Evolutionary conservation across 1,284 basidiomycete species (phyloP), one percentile per base, ranked within the genome.

Genomic region (Pseudozyma thailandica): DNA sequence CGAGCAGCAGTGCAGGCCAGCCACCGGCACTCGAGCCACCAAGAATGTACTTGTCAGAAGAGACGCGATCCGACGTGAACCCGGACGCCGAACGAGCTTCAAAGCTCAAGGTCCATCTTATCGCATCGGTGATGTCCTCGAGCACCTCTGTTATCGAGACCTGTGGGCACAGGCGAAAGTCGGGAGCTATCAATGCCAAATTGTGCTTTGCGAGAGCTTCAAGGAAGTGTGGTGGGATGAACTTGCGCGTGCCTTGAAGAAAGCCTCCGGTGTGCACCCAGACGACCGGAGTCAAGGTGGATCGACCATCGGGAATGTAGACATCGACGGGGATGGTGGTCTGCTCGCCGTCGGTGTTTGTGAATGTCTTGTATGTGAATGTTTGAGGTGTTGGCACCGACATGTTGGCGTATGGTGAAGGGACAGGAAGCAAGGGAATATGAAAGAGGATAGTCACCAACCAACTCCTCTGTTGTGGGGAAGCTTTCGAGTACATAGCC

Each of bases 241-340:
- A 62, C 42, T 72, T 74, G 45, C 74, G 56, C 5, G 72, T 76
- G n/a, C 74, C 74, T 42, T 72, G 66, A 42, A 76, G 41, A 23
- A 76, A 69, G 15, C 74, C 74, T 15, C 74, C 74, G 1, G 72
- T 74, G 50, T 76, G 74, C 0, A 76, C 35, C 74, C 74, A 76
- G 10, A 76, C 60, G 20, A 76, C 55, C 7, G 72, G 74, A 7
- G 50, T 66, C 27, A 61, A 50, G n/a, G 49, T 38, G 54, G 53
- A 42, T 30, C 56, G 25, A 13, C 25, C 44, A 21, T 47, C 52
- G 26, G 74, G 71, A 39, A 73, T 31, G 50, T 76, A 76, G 38
- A 76, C 62, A 56, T 76, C 74, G 37, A 74, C 56, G 13, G 66
- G 66, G 47, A 76, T 74, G 26, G 43, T 9, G 21, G 64, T 61